Base-by-base conservation (phyloP, 2,329 filamentous ascomycete species). In the Exophiala sideris region DNA sequence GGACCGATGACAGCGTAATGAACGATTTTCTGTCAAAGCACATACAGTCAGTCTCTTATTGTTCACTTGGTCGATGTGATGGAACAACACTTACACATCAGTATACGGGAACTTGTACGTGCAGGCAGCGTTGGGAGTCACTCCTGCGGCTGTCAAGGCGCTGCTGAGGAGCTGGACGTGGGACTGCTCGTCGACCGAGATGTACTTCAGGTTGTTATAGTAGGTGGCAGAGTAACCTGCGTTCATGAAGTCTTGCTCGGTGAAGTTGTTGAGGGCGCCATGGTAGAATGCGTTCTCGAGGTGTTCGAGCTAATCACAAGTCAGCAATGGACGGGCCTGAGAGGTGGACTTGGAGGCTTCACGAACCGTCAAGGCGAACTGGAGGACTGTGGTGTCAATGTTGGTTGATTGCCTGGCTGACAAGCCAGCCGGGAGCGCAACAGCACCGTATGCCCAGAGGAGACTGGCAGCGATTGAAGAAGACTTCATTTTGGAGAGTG, bases 261-360 rank as follows among this genome's bases (percentile, higher is more conserved):
- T 76, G 72, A 89, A 87, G 69, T 83, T 79, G 59, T 78, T 76
- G 66, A 90, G 87, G 36, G 85, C 86, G 66, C 86, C 78, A 62
- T 81, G 76, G 77, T 90, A 90, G 71, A 89, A 90, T 48, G 78
- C 76, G 18, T 83, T 77, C 73, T 90, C 87, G 64, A 90, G 84
- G 72, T 86, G 84, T 72, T 90, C 87, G 44, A 88, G 77, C 51
- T 53, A 89, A 29, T 29, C 24, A 29, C 7, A 5, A 5, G 24
- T 29, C 24, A 29, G 24, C 24, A 5, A 29, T 29, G 2, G 24
- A 5, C 7, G 7, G 24, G 5, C 24, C 24, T 1, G 24, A 29
- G 24, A 29, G 7, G 24, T 29, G 24, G 24, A 29, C 24, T 29
- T 5, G 52, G 89, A 75, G 58, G 86, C 86, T 66, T 83, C 86